Conservation (phyloP, 495 filamentous ascomycete species). For the Pyrenopolyporus hunteri region DNA sequence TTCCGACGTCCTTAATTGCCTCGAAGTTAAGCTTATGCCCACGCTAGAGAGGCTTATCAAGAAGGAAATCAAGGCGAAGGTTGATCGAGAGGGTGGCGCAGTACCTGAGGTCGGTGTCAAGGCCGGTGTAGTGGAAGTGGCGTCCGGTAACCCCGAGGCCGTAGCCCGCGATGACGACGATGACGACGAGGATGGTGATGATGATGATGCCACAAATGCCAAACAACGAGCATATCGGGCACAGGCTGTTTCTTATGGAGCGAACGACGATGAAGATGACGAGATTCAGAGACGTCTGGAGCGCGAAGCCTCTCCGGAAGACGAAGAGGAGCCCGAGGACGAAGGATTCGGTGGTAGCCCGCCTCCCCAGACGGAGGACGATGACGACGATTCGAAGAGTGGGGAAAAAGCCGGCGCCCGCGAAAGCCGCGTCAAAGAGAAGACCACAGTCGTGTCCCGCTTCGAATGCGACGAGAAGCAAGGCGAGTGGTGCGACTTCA, state of each 20-base stretch:
- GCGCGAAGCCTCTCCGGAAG: slow-evolving; percentile 59
- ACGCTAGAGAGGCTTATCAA: slow-evolving; percentile 69
- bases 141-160: slow-evolving; percentile 47
- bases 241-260: slow-evolving; percentile 87
- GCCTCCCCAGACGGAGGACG: slow-evolving; percentile 55
- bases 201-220: slow-evolving; percentile 84
- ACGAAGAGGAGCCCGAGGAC: slow-evolving; percentile 60
- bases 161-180: slow-evolving; percentile 66
- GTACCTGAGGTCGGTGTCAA: slow-evolving; percentile 83
- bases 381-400: slow-evolving; percentile 44
- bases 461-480: slow-evolving; percentile 81
- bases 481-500: slow-evolving; percentile 78
- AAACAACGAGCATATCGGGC: slow-evolving; percentile 74
- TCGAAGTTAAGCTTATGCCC: slow-evolving; percentile 82
- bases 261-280: slow-evolving; percentile 89
- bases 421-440: slow-evolving; percentile 69
- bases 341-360: slow-evolving; percentile 62
- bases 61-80: slow-evolving; percentile 80
- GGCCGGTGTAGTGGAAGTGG: slow-evolving; percentile 70
- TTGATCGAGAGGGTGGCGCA: slow-evolving; percentile 67
- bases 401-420: slow-evolving; percentile 56
- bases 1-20: slow-evolving; percentile 72
- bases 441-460: slow-evolving; percentile 65
- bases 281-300: slow-evolving; percentile 65
- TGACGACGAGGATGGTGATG: slow-evolving; percentile 76